phyloP scores from a whole-genome alignment of 1,284 basidiomycete genomes.

The Pisolithus thermaeus region DNA sequence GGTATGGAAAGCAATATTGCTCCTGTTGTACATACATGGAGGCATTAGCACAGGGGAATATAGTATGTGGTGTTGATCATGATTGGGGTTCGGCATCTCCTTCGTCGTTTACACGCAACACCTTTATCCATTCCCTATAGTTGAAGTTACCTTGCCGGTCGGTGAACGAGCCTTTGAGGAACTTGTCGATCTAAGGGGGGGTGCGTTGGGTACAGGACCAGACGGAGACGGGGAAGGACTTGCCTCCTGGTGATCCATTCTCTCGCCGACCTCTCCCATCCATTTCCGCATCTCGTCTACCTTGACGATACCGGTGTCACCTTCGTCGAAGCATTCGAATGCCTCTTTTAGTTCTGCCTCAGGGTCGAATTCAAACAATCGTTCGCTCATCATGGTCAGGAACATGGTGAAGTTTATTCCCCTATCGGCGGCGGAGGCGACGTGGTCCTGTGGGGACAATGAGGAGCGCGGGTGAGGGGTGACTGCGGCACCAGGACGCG shows the following conservation, averaged over 20 bases:
- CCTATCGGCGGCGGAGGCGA: conserved; percentile 36
- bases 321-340: conserved; percentile 89
- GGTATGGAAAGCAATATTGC: background rate
- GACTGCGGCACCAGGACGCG: conserved; percentile 60
- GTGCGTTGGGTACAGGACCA: background rate
- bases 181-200: conserved; percentile 67
- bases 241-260: conserved; percentile 75
- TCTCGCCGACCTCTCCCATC: conserved; percentile 77
- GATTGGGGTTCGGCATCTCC: conserved; percentile 29
- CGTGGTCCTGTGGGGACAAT: conserved; percentile 29
- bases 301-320: conserved; percentile 76
- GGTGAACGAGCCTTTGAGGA: conserved; percentile 80
- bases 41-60: background rate
- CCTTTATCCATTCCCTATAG: conserved; percentile 90
- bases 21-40: conserved; percentile 3
- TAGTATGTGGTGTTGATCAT: conserved; percentile 3
- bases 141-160: conserved; percentile 88
- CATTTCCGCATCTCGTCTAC: conserved; percentile 80
- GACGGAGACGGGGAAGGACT: conserved; percentile 1
- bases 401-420: conserved; percentile 93
- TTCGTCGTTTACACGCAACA: conserved; percentile 78
- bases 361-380: conserved; percentile 84
- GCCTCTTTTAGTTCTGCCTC: conserved; percentile 83
- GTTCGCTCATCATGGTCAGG: conserved; percentile 92
- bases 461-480: conserved; percentile 13